Percentiles rank a stretch among this genome's conserved stretches.
Conservation (phyloP, 2,329 filamentous ascomycete species). For the Periconia digitata region DNA sequence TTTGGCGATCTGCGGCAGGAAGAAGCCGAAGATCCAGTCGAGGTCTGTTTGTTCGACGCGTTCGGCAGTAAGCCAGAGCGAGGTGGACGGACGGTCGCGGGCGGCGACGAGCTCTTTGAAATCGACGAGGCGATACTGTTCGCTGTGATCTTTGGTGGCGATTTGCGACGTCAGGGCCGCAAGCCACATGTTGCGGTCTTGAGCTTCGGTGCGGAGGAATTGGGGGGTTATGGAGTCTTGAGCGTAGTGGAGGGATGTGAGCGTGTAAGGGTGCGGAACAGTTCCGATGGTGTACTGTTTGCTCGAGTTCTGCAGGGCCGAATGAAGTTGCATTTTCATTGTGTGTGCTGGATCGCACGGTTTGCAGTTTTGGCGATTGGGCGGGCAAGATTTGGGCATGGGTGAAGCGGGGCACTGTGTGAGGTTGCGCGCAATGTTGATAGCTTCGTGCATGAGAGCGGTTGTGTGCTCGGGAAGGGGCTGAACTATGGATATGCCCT, state of each 20-base stretch:
- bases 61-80: constrained; percentile 82
- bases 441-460: constrained; percentile 67
- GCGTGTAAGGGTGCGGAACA: constrained; percentile 89
- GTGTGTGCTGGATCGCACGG: constrained; percentile 66
- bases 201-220: constrained; percentile 55
- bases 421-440: constrained; percentile 73
- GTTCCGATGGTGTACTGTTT: constrained; percentile 78
- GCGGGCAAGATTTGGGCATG: constrained; percentile 77
- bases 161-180: constrained; percentile 68
- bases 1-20: constrained; percentile 63
- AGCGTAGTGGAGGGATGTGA: constrained; percentile 66
- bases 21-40: constrained; percentile 89
- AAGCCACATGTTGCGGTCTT: constrained; percentile 79
- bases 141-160: constrained; percentile 64
- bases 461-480: constrained; percentile 76
- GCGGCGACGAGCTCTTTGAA: constrained; percentile 83
- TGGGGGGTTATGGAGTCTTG: constrained; percentile 47
- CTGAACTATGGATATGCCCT: constrained; percentile 79
- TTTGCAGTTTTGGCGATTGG: constrained; percentile 73
- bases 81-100: constrained; percentile 59
- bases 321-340: constrained; percentile 67
- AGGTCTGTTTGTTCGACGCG: constrained; percentile 65
- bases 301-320: constrained; percentile 70
- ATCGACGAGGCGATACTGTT: constrained; percentile 65
- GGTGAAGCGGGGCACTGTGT: constrained; percentile 74